These are phyloP conservation scores for Polytrichum formosum DNA, from an alignment of 225 moss, liverwort and hornwort genomes.

Conservation along the genomic window DNA sequence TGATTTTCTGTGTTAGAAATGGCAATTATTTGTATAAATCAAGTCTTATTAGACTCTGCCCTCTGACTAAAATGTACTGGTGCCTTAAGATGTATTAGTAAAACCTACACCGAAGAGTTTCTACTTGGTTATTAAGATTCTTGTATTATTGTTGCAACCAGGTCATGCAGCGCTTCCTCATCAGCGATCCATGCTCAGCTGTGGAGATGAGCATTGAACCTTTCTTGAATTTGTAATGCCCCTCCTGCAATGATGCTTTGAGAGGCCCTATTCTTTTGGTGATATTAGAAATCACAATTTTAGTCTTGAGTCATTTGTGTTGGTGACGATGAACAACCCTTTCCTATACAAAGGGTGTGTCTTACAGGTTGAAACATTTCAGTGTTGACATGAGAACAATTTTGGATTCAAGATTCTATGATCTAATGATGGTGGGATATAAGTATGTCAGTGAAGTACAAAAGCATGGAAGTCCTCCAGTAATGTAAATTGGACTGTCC, in stretches of 20 bases:
- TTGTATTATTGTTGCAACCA: conserved; percentile 20
- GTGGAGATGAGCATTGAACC: conserved; percentile 80
- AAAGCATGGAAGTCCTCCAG: no score
- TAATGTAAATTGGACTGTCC: no score
- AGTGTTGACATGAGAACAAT: no score
- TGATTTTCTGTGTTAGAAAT: not conserved
- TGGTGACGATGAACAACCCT: not conserved
- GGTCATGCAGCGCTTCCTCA: conserved; percentile 89
- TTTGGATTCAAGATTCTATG: no score
- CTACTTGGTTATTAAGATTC: conserved; percentile 1
- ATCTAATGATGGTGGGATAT: no score
- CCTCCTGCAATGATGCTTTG: not conserved
- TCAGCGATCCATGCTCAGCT: conserved; percentile 89
- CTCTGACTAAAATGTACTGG: no score
- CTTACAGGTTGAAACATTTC: no score
- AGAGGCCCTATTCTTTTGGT: not conserved
- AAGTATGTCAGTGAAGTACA: no score
- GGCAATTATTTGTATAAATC: not conserved
- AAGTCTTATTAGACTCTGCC: no score
- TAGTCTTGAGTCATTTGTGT: not conserved
- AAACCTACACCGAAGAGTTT: not conserved
- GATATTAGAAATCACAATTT: not conserved
- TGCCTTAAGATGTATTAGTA: no score
- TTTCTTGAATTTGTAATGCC: conserved; percentile 51
- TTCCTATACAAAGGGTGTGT: no score